Base-by-base conservation (phyloP, 768 basidiomycete genomes). In the Lactifluus pinguis region DNA sequence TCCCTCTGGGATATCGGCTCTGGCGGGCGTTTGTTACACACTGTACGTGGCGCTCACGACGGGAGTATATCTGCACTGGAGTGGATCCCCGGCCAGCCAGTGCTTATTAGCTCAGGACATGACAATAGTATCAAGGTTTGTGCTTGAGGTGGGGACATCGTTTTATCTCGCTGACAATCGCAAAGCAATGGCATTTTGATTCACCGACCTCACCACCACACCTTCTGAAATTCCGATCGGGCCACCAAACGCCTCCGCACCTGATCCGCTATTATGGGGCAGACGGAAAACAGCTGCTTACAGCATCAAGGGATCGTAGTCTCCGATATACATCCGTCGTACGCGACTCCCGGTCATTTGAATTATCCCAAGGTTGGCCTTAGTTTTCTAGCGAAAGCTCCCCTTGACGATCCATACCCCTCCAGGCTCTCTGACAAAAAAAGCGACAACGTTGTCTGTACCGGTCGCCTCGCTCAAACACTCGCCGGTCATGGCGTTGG, bases 101-200 rank as follows among this genome's bases (percentile, higher is more conserved):
- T 99, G 13, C 75, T 99, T 50, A 80, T 98, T 62, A 94, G 85
- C 38, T 91, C 90, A 2, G 90, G 93, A 21, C 89, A 88, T 64
- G 97, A 98, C 69, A 99, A 99, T 71, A 90, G 92, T 67, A 81
- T 99, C 61, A 98, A 98, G 80, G 95, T 94, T 60, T 29, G 61
- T 56, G 71, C 69, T 10, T 25, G 47, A 10, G 30, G 42, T 25
- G 29, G 38, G 39, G 19, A 13, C 10, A 8, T 19, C n/a, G 21
- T 17, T 38, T 25, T 15, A 47, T 49, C 7, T 32, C 39, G 39
- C 25, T 30, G 48, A 54, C 42, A 52, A 44, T 56, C 17, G 29
- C 41, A 68, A 47, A 98, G 95, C 95, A 99, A 94, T 98, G 95
- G 95, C 70, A 95, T 21, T 95, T 95, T 67, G 97, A 98, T 68